Base-by-base conservation (phyloP, 208 protist species). In the Trypanosoma vivax region DNA sequence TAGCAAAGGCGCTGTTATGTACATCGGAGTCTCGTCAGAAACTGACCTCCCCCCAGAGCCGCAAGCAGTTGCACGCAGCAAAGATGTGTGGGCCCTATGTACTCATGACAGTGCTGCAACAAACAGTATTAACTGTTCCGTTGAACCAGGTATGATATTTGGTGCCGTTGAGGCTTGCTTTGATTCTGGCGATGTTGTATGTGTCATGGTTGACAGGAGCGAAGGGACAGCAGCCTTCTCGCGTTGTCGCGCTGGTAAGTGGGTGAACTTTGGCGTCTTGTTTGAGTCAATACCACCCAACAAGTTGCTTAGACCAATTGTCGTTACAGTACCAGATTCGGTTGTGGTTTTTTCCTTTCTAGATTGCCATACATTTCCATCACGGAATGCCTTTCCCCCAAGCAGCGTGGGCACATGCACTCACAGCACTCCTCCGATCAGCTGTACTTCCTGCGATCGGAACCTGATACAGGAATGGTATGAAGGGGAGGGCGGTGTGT, bases 121-220 rank as follows among this genome's bases (percentile, higher is more conserved):
- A 11, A 94, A 91, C 54, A 89, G 66, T 59, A 61, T 86, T n/a
- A 89, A 90, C 62, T 94, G 83, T 70, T 86, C 64, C 40, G 74
- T 89, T 34, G 74, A 82, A 57, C 81, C 83, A 9, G 70, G 75
- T 1, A 90, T 94, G 69, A 83, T 90, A 18, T 86, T 87, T 53
- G 76, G 76, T 48, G 69, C 75, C 6, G 83, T 76, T 24, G 59
- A 70, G 19, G 66, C 72, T 41, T 66, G 91, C 6, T 94, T 85
- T 47, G 48, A 46, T 34, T 80, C 74, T 10, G 76, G 79, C 10
- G 88, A 94, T 65, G 50, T 90, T 3, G 48, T 92, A 25, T 45
- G 85, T 25, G 61, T 92, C 35, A 57, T 70, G n/a, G 72, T 90
- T 29, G 60, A 89, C 65, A 73, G 81, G 0, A 24, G 39, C 0